Conservation (phyloP, 1,284 basidiomycete species). For the Heterobasidion irregulare region DNA sequence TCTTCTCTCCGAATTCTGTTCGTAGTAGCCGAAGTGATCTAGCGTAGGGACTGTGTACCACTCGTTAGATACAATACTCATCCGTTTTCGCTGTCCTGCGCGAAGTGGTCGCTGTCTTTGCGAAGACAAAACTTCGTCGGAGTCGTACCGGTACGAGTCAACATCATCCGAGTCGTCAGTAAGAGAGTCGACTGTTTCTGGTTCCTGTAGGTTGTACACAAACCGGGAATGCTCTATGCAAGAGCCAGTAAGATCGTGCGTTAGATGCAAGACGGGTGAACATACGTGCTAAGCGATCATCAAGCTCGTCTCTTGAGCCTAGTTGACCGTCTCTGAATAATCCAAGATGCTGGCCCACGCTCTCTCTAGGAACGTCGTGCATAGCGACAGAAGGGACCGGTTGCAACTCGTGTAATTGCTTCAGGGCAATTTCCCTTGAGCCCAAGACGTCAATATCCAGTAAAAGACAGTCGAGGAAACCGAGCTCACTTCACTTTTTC, state of each 20-base stretch:
- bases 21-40: constrained; percentile 19
- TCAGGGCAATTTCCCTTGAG: constrained; percentile 59
- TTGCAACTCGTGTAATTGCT: constrained; percentile 71
- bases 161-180: constrained; percentile 29
- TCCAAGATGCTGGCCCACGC: constrained; percentile 54
- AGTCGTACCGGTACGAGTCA: constrained; percentile 17
- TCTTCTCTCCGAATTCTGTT: constrained; percentile 19
- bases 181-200: constrained; percentile 42
- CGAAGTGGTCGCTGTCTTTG: constrained; percentile 23
- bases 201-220: constrained; percentile 52
- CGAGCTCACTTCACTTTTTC: constrained; percentile 67
- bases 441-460: constrained; percentile 1
- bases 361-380: constrained; percentile 74
- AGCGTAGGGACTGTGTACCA: constrained; percentile 36
- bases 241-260: neutral
- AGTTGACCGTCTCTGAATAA: constrained; percentile 36
- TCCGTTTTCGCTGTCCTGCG: constrained; percentile 31
- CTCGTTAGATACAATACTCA: constrained; percentile 59
- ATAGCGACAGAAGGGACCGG: constrained; percentile 85
- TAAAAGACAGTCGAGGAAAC: neutral
- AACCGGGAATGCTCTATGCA: constrained; percentile 51
- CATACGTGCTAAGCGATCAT: constrained; percentile 64
- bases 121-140: constrained; percentile 29
- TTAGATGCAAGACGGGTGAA: constrained; percentile 5
- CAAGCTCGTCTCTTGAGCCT: constrained; percentile 48